A percentile compares a stretch with the other conserved stretches of the same genome.
Evolutionary conservation across 495 filamentous ascomycete species (phyloP).

Genomic region (Cercophora sp.): DNA sequence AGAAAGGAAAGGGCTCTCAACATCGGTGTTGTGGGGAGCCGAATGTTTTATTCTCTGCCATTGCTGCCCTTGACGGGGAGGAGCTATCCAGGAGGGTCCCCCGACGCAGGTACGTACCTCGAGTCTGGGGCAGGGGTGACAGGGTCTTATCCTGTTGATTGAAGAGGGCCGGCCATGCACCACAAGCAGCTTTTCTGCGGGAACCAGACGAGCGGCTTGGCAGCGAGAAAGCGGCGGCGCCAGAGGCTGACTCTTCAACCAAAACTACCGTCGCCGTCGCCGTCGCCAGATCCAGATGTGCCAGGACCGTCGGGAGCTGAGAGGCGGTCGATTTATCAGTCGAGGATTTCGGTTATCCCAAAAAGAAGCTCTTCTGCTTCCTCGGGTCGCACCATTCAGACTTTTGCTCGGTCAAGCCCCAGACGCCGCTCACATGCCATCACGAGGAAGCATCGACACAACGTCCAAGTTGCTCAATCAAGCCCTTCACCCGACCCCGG

Average conservation of each 20-base stretch:
- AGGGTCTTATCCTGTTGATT: not conserved
- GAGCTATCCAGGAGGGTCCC: not conserved
- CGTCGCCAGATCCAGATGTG: too few relatives aligned
- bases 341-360: not conserved
- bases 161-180: too few relatives aligned
- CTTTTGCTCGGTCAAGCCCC: not conserved
- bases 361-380: not conserved
- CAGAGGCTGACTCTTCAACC: not conserved
- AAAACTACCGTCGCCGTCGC: too few relatives aligned
- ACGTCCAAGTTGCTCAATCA: slow-evolving; percentile 5
- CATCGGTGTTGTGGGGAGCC: not conserved
- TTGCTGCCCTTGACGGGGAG: not conserved
- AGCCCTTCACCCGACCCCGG: slow-evolving; percentile 26
- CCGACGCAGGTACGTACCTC: not conserved
- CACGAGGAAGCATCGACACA: not conserved
- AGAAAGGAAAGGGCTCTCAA: not conserved
- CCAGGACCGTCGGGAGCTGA: too few relatives aligned
- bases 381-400: not conserved
- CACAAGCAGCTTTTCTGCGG: too few relatives aligned
- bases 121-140: not conserved
- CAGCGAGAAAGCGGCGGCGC: not conserved
- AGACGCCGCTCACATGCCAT: not conserved
- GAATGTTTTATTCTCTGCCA: not conserved
- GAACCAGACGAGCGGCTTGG: too few relatives aligned
- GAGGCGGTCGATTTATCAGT: too few relatives aligned